phyloP scores from a whole-genome alignment of 495 filamentous ascomycete species.

The Tuber umbilicatum region DNA sequence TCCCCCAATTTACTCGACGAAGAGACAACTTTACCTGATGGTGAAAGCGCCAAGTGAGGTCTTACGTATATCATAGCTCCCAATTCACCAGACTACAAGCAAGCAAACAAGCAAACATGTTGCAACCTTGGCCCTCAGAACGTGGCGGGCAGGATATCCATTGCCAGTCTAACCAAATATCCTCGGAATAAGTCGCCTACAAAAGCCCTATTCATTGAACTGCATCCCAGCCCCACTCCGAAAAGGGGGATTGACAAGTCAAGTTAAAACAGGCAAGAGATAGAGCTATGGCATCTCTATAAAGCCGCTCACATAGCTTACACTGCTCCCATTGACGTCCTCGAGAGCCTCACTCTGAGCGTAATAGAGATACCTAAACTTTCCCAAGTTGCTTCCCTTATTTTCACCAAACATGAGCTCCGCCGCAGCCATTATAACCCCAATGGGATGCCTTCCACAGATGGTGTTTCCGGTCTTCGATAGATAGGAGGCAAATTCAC shows the following conservation, averaged over 20 bases:
- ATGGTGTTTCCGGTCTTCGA: conserved; percentile 79
- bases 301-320: conserved; percentile 87
- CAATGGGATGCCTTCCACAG: conserved; percentile 92
- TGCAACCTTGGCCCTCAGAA: not conserved
- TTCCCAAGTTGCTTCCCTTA: conserved; percentile 48
- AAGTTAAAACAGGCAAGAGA: not conserved
- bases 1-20: not conserved
- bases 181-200: not conserved
- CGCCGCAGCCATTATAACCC: conserved; percentile 82
- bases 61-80: not conserved
- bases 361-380: conserved; percentile 82
- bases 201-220: not conserved
- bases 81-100: not conserved
- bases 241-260: not conserved
- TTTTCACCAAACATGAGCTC: conserved; percentile 52
- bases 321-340: conserved; percentile 70
- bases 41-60: not conserved
- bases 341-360: conserved; percentile 77
- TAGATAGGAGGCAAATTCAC: conserved; percentile 61
- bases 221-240: not conserved
- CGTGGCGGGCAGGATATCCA: not conserved
- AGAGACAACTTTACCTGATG: not conserved
- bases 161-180: not conserved
- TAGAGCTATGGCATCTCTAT: not conserved
- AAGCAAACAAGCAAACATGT: not conserved